phyloP scores from a whole-genome alignment of 225 moss, liverwort and hornwort genomes.

The Takakia lepidozioides region DNA sequence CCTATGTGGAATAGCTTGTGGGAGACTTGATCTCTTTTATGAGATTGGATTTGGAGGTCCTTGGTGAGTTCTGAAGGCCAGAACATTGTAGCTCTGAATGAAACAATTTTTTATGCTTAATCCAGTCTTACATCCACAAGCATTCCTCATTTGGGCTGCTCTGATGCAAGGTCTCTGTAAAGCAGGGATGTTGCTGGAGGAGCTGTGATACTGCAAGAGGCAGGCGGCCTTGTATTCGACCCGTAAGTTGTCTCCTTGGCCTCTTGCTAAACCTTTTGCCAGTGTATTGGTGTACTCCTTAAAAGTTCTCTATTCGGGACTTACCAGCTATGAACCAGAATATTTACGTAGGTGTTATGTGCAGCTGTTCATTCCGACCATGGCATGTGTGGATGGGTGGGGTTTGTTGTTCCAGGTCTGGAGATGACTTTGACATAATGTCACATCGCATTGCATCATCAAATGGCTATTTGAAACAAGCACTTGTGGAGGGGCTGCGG shows the following conservation, averaged over 20 bases:
- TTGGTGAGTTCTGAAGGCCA: slow-evolving; percentile 38
- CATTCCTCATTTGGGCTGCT: no score
- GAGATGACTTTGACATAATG: slow-evolving; percentile 63
- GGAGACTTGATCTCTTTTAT: slow-evolving; percentile 87
- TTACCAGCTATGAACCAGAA: no score
- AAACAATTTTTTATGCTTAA: no score
- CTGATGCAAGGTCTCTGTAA: slow-evolving; percentile 1
- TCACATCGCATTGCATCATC: slow-evolving; percentile 52
- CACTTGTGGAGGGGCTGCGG: slow-evolving; percentile 45
- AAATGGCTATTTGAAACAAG: slow-evolving; percentile 59
- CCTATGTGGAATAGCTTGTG: slow-evolving; percentile 85
- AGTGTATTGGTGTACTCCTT: no score
- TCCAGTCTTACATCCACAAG: no score
- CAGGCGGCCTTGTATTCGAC: slow-evolving; percentile 85
- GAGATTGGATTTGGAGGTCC: slow-evolving; percentile 96
- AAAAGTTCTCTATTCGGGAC: no score
- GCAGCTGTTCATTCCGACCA: slow-evolving; percentile 19
- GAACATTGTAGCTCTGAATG: not conserved
- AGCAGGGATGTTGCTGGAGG: slow-evolving; percentile 96
- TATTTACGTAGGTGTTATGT: not conserved
- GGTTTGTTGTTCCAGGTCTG: slow-evolving; percentile 61
- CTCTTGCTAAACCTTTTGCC: not conserved
- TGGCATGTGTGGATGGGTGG: no score
- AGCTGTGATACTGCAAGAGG: slow-evolving; percentile 72
- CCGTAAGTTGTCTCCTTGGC: slow-evolving; percentile 32